phyloP scores from a whole-genome alignment of 1,139 yeast genomes.

The Pichia sp. region DNA sequence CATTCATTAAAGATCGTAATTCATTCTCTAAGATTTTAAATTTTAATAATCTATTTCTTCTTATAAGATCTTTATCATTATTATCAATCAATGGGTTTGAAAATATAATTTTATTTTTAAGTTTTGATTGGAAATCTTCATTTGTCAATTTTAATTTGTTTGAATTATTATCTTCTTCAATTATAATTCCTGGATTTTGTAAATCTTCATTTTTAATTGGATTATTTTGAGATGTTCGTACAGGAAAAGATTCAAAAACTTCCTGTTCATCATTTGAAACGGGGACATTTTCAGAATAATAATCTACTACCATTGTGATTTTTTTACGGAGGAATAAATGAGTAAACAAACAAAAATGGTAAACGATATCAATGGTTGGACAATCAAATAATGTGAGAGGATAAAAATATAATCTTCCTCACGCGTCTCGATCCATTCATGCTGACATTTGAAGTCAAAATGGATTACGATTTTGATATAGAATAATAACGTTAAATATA shows the following conservation, averaged over 20 bases:
- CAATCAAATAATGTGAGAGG: too few species aligned
- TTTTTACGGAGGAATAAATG: too few species aligned
- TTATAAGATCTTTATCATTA: background rate
- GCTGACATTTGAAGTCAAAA: too few species aligned
- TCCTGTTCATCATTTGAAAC: constrained; percentile 18
- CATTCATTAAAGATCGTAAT: constrained; percentile 16
- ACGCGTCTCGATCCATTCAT: too few species aligned
- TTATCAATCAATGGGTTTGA: background rate
- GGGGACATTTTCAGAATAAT: constrained; percentile 25
- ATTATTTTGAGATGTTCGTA: background rate
- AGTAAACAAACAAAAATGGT: too few species aligned
- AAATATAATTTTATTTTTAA: constrained; percentile 6
- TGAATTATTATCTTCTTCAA: constrained; percentile 6
- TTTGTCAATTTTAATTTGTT: constrained; percentile 1
- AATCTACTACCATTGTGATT: constrained; percentile 17
- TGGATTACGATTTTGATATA: too few species aligned
- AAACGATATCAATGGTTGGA: too few species aligned
- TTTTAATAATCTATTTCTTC: constrained; percentile 11
- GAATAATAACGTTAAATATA: background rate
- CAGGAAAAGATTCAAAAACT: constrained; percentile 19
- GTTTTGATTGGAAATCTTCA: constrained; percentile 9
- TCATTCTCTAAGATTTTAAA: constrained; percentile 19
- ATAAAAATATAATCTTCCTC: too few species aligned
- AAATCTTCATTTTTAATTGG: background rate
- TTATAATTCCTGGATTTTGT: constrained; percentile 1